These are phyloP conservation scores for Protomyces inouyei DNA, from an alignment of 1,139 yeast species.

Conservation along the genomic window DNA sequence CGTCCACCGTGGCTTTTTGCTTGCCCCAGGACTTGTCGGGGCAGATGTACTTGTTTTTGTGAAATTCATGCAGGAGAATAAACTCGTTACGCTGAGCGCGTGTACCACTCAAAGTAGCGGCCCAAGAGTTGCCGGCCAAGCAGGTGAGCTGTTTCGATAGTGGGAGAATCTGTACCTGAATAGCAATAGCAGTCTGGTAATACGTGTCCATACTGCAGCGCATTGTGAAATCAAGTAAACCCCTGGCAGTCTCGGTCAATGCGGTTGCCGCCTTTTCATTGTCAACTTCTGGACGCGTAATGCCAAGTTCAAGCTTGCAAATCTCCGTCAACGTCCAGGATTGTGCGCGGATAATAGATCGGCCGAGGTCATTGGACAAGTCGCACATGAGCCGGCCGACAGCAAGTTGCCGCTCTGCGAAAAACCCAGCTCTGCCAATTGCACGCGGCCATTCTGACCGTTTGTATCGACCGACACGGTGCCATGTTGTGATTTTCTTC, in stretches of 20 bases:
- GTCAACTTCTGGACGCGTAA: slow-evolving; percentile 57
- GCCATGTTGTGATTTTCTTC: slow-evolving; percentile 67
- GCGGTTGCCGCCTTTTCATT: slow-evolving; percentile 52
- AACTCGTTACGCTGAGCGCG: slow-evolving; percentile 95
- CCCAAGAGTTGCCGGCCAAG: slow-evolving; percentile 97
- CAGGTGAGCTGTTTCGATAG: slow-evolving; percentile 87
- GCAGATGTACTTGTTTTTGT: slow-evolving; percentile 70
- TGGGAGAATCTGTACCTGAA: slow-evolving; percentile 77
- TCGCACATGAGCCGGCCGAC: slow-evolving; percentile 90
- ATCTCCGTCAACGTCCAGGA: slow-evolving; percentile 95
- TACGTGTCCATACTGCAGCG: slow-evolving; percentile 67
- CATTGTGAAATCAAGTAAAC: slow-evolving; percentile 62
- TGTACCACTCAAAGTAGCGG: slow-evolving; percentile 89
- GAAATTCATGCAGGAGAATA: slow-evolving; percentile 87
- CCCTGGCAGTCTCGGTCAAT: slow-evolving; percentile 54
- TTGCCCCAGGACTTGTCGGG: slow-evolving; percentile 59
- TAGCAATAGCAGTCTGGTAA: slow-evolving; percentile 66
- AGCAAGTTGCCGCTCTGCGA: slow-evolving; percentile 56
- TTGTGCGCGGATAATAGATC: slow-evolving; percentile 88
- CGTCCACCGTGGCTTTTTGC: slow-evolving; percentile 29
- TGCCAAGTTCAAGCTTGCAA: slow-evolving; percentile 71
- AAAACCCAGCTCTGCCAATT: slow-evolving; percentile 45
- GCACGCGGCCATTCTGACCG: slow-evolving; percentile 67
- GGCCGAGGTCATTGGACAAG: slow-evolving; percentile 91
- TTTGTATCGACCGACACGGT: slow-evolving; percentile 75